Base-by-base conservation (phyloP, 208 protist species). In the Trypanosoma vivax region DNA sequence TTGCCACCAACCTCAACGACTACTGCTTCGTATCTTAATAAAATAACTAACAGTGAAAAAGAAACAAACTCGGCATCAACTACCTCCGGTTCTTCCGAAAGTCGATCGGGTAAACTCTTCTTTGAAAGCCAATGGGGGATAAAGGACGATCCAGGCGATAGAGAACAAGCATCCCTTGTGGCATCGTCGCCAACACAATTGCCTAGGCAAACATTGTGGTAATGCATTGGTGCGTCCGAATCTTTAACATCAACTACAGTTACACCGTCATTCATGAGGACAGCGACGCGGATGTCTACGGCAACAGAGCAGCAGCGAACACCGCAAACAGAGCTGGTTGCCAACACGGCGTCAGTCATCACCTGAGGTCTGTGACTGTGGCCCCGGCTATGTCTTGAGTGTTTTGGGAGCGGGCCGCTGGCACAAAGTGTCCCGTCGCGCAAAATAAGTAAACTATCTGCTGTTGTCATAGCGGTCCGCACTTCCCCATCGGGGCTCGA, bases 401-500 rank as follows among this genome's bases (percentile, higher is more conserved):
- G n/a, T n/a, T 64, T 42, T 0, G 64, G 50, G 21, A 70, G 51
- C 16, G 42, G 21, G 9, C 58, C 68, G 27, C 66, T 76, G 41
- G 76, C 78, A 79, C 41, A 21, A 51, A 63, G 6, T 50, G 57
- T 27, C 65, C 78, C 35, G 77, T 60, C 74, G 39, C 65, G 76
- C 24, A 92, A 55, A 28, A 92, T 47, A 30, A 92, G 35, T 4
- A 92, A 35, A 16, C 73, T 47, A 46, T 76, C 60, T 13, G 61
- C 78, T 3, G 67, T 60, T n/a, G 63, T 71, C 46, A 92, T 77
- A n/a, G 69, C 85, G 0, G 70, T 81, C 50, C 70, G 66, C 2
- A 92, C 51, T 50, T 79, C 70, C 2, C 80, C 85, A 11, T 46
- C 60, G 2, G 54, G 50, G 34, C 64, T 78, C 24, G 83, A 65